Conservation (phyloP, 2,329 filamentous ascomycete species). For the Phyllosticta citriasiana region DNA sequence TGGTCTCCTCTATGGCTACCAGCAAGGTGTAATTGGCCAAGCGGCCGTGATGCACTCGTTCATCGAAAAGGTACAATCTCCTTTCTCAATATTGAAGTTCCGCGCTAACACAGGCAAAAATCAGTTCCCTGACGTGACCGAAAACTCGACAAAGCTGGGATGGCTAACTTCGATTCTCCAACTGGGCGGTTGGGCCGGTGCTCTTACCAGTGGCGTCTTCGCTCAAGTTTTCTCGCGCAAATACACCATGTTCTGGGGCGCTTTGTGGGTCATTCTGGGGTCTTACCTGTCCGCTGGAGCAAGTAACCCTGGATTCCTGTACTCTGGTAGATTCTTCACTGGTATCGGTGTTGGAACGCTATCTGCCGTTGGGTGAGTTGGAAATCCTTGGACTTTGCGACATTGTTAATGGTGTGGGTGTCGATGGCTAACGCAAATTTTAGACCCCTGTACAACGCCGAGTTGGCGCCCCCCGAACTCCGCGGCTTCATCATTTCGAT, state of each 20-base stretch:
- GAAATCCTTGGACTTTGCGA: constrained; percentile 2
- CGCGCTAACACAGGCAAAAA: too few species aligned
- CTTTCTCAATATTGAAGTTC: too few species aligned
- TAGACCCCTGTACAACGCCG: constrained; percentile 38
- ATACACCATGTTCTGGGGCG: constrained; percentile 43
- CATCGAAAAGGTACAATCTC: constrained; percentile 17
- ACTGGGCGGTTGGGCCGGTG: constrained; percentile 41
- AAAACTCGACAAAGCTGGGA: constrained; percentile 38
- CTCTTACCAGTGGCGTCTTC: constrained; percentile 38
- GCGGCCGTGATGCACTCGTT: constrained; percentile 45
- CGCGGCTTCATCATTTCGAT: constrained; percentile 21
- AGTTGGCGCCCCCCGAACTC: constrained; percentile 20
- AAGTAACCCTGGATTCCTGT: constrained; percentile 26
- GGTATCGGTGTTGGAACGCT: constrained; percentile 41
- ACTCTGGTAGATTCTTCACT: constrained; percentile 41
- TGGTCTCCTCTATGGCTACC: constrained; percentile 45
- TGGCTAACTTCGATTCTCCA: constrained; percentile 45
- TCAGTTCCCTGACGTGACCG: constrained; percentile 40
- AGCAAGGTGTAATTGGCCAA: constrained; percentile 46
- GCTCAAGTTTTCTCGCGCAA: constrained; percentile 42
- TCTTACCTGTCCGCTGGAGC: constrained; percentile 38
- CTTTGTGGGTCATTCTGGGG: constrained; percentile 31
- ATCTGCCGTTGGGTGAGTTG: constrained; percentile 28
- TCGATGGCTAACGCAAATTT: neutral
- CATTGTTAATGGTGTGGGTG: constrained; percentile 1